Base-by-base conservation (phyloP, 2,329 filamentous ascomycete species). In the Alternaria sp. region DNA sequence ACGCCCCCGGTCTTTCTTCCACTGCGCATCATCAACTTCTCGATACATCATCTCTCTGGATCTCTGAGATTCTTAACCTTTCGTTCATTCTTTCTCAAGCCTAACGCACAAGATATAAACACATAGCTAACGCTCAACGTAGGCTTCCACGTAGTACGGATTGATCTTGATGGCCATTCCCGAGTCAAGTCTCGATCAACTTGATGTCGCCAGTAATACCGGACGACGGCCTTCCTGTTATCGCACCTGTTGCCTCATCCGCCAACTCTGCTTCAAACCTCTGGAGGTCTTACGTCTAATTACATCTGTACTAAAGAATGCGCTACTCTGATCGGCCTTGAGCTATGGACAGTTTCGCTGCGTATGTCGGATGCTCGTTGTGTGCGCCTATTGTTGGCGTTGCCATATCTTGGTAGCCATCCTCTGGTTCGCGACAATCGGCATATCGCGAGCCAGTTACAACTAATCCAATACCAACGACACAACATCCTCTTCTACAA, bases 241-340 rank as follows among this genome's bases (percentile, higher is more conserved):
- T 41, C 33, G 8, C 15, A n/a, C 4, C 0, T 41, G 15, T 1
- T 2, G 33, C 1, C 8, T 3, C 1, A 41, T 41, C 33, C 2
- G 33, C 15, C 15, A 1, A 18, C 33, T 41, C 33, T 18, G 0
- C 33, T 10, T n/a, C 2, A 0, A 41, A 41, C 33, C 0, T 41
- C 2, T 15, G 4, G 15, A 41, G 0, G 0, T n/a, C 15, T 0
- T 0, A 41, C 5, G 8, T 10, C 33, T 0, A 41, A 18, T n/a
- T 5, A 10, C 9, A 41, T 41, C 15, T n/a, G 8, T 15, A 3
- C 1, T n/a, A 37, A 0, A 0, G 8, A 0, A n/a, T 41, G 2
- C 33, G 2, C 33, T 18, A 10, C 37, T 10, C 37, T 3, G 15
- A 41, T 3, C 37, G 37, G 9, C 37, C 0, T 0, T 18, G 37